Evolutionary conservation across 2,329 filamentous ascomycete genomes (phyloP).

Genomic region (Aspergillus aculeatus): DNA sequence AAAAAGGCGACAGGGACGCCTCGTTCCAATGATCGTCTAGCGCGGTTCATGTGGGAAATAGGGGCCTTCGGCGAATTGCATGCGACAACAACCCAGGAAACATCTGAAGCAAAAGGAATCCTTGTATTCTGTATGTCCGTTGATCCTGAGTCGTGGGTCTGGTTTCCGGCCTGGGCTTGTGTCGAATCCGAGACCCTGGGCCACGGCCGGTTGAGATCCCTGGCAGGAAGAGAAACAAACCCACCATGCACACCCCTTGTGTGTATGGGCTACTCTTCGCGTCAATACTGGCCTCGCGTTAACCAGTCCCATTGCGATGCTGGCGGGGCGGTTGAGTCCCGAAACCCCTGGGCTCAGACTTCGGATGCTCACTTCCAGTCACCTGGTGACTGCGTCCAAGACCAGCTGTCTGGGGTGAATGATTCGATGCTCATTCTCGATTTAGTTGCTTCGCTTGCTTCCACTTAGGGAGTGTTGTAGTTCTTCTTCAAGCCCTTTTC

Average conservation of each 20-base stretch:
- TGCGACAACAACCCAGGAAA: neutral
- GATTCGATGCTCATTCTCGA: neutral
- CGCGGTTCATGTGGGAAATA: neutral
- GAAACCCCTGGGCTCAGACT: neutral
- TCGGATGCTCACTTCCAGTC: neutral
- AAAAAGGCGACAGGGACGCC: neutral
- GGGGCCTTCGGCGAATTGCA: conserved; percentile 2
- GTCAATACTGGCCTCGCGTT: conserved; percentile 7
- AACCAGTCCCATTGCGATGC: conserved; percentile 2
- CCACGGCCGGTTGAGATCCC: neutral
- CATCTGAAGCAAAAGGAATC: conserved; percentile 5
- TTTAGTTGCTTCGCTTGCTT: neutral
- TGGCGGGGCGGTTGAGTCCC: conserved; percentile 9
- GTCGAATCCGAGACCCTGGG: conserved; percentile 8
- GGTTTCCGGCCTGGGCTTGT: neutral
- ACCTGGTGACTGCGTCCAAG: neutral
- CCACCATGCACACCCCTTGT: conserved; percentile 7
- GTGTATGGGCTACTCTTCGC: conserved; percentile 7
- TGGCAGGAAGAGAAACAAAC: conserved; percentile 6
- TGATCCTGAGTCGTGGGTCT: conserved; percentile 6
- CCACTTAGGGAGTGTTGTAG: neutral
- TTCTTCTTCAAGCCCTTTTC: neutral
- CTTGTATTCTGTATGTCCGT: conserved; percentile 10
- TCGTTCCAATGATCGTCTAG: conserved; percentile 5
- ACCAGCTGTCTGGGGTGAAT: neutral